phyloP scores from a whole-genome alignment of 805 yeast species.

The Candida yuanshanica region DNA sequence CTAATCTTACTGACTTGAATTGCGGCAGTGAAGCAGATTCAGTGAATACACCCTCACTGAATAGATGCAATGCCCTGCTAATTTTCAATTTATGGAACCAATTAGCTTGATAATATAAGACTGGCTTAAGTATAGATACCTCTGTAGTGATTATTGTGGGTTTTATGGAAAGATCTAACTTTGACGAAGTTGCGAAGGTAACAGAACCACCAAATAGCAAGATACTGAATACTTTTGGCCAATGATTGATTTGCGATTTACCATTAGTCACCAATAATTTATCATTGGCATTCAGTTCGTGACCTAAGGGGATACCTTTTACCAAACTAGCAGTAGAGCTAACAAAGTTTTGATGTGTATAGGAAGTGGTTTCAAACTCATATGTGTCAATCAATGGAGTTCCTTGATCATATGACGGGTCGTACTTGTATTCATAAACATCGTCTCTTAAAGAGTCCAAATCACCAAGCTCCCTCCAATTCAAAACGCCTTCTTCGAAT shows the following conservation, averaged over 20 bases:
- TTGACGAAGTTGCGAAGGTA: slow-evolving; percentile 22
- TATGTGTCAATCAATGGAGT: slow-evolving; percentile 31
- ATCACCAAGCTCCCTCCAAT: slow-evolving; percentile 23
- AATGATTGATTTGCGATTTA: slow-evolving; percentile 32
- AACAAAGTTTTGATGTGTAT: slow-evolving; percentile 47
- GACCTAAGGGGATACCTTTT: slow-evolving; percentile 29
- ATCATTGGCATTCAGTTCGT: slow-evolving; percentile 30
- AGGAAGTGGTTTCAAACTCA: slow-evolving; percentile 27
- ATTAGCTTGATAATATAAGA: slow-evolving; percentile 1
- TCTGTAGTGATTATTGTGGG: slow-evolving; percentile 14
- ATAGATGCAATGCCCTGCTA: slow-evolving; percentile 19
- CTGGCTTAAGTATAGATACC: slow-evolving; percentile 2
- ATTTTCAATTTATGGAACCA: slow-evolving; percentile 11
- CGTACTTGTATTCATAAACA: slow-evolving; percentile 23
- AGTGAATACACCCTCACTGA: slow-evolving; percentile 16
- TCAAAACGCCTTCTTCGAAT: slow-evolving; percentile 11
- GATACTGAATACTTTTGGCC: slow-evolving; percentile 34
- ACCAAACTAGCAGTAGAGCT: slow-evolving; percentile 48
- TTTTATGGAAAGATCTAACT: slow-evolving; percentile 5
- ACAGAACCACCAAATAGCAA: slow-evolving; percentile 30
- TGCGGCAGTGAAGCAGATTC: slow-evolving; percentile 26
- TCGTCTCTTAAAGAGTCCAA: slow-evolving; percentile 7
- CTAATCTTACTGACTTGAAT: slow-evolving; percentile 25
- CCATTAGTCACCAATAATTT: slow-evolving; percentile 25
- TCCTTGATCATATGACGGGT: slow-evolving; percentile 24